Base-by-base conservation (phyloP, 805 yeast genomes). In the Zygoascus biomembranicola region DNA sequence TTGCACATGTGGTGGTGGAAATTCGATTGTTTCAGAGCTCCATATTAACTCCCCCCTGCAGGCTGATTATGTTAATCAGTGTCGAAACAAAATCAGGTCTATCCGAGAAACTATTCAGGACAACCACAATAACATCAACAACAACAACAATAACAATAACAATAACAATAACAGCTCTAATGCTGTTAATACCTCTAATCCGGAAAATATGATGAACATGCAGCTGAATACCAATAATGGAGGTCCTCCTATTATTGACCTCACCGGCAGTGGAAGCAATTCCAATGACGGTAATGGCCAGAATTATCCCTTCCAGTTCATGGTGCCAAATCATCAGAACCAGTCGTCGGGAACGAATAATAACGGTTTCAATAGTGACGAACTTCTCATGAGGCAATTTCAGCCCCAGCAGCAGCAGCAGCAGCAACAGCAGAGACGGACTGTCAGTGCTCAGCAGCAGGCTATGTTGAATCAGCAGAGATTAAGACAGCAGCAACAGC, bases 61-160 rank as follows among this genome's bases (percentile, higher is more conserved):
- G 63, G 52, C 44, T 18, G 66, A 62, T 32, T 62, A 62, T 51
- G 47, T 61, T 45, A 56, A 49, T 31, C 62, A 63, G 44, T 62
- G 63, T 42, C 57, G 60, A 19, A 54, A 52, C 52, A 62, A 59
- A 37, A 57, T 62, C 45, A 47, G 50, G 43, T 28, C 43, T 10
- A 51, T 52, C 32, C 50, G 49, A 43, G 54, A 50, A 16, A 47
- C 52, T 8, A 55, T 52, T 20, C 61, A 52, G 48, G 59, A 31
- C 20, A 46, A 46, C 20, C 39, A 46, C 32, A 56, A 42, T 56
- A 57, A 43, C 55, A 50, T 13, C 32, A 50, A 35, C 56, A 54
- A 42, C 60, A 63, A 14, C 65, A 50, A 44, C 52, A 52, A 53
- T 57, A 59, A 37, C 31, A 50, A 5, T 20, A 50, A 35, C 56